phyloP scores from a whole-genome alignment of 768 basidiomycete genomes.

The Boletus rubescentipes region DNA sequence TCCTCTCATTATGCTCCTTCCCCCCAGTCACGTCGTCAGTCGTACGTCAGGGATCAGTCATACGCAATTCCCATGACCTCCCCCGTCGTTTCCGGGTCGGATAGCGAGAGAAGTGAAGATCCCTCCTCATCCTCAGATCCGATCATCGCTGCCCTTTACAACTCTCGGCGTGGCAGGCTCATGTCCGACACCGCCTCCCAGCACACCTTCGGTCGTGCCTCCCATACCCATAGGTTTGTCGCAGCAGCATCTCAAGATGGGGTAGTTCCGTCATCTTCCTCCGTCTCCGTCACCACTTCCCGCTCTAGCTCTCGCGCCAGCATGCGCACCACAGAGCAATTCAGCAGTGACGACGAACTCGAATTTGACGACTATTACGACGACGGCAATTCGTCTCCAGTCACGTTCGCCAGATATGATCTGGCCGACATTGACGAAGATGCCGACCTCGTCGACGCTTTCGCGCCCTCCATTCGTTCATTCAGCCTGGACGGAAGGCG shows the following conservation, averaged over 20 bases:
- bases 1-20: constrained; percentile 13
- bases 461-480: constrained; percentile 26
- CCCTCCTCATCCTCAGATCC: constrained; percentile 36
- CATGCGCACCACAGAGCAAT: constrained; percentile 37
- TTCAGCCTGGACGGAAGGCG: constrained; percentile 35
- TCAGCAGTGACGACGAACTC: constrained; percentile 50
- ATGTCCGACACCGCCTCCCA: constrained; percentile 45
- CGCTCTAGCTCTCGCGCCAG: constrained; percentile 34
- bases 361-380: constrained; percentile 41
- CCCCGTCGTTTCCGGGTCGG: constrained; percentile 19
- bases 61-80: background rate
- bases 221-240: constrained; percentile 24
- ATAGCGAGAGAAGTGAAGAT: constrained; percentile 38
- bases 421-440: constrained; percentile 36
- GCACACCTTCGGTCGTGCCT: constrained; percentile 50
- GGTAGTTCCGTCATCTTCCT: constrained; percentile 41
- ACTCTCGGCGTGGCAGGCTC: constrained; percentile 25
- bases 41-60: constrained; percentile 7
- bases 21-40: constrained; percentile 17
- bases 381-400: constrained; percentile 37
- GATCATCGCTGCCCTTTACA: constrained; percentile 21
- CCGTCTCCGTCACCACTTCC: constrained; percentile 41
- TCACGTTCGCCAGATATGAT: constrained; percentile 42
- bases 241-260: constrained; percentile 25
- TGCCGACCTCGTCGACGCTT: constrained; percentile 24